Evolutionary conservation across 2,329 filamentous ascomycete species (phyloP).

Genomic region (Septoria linicola): DNA sequence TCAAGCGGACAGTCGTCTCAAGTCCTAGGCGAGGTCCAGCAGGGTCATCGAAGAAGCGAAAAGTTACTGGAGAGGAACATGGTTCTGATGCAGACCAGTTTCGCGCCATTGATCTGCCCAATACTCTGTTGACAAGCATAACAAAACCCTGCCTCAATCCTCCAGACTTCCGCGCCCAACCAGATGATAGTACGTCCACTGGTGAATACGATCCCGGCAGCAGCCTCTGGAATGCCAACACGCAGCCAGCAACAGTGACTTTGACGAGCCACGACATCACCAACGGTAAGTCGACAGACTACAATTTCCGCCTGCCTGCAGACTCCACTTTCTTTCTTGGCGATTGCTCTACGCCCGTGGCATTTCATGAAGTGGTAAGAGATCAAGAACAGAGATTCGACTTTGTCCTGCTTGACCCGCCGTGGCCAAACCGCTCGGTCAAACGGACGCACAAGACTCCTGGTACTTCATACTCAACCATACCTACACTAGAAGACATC

Average conservation of each 20-base stretch:
- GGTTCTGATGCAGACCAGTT: too few relatives aligned
- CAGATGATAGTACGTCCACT: neutral
- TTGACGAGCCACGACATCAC: constrained; percentile 2
- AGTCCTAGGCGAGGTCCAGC: neutral
- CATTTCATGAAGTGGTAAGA: constrained; percentile 42
- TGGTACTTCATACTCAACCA: constrained; percentile 44
- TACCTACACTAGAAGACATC: constrained; percentile 41
- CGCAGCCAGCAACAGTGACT: neutral
- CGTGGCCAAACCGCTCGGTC: constrained; percentile 78
- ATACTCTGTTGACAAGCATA: too few relatives aligned
- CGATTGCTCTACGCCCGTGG: constrained; percentile 39
- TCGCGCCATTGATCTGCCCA: too few relatives aligned
- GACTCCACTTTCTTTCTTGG: constrained; percentile 53
- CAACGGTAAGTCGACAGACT: neutral
- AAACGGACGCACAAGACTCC: constrained; percentile 54
- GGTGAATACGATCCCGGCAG: constrained; percentile 5
- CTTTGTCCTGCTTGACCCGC: constrained; percentile 71
- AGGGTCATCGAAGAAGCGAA: neutral
- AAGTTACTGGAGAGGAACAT: too few relatives aligned
- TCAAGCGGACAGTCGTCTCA: constrained; percentile 26
- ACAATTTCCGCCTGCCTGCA: constrained; percentile 47
- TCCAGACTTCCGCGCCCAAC: neutral
- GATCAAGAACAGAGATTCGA: constrained; percentile 55
- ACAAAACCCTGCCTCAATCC: neutral
- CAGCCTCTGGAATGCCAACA: neutral